A percentile compares a stretch with the other conserved stretches of the same genome.
These are phyloP conservation scores for Fonsecaea multimorphosa DNA, from an alignment of 2,329 filamentous ascomycete genomes.

Conservation along the genomic window DNA sequence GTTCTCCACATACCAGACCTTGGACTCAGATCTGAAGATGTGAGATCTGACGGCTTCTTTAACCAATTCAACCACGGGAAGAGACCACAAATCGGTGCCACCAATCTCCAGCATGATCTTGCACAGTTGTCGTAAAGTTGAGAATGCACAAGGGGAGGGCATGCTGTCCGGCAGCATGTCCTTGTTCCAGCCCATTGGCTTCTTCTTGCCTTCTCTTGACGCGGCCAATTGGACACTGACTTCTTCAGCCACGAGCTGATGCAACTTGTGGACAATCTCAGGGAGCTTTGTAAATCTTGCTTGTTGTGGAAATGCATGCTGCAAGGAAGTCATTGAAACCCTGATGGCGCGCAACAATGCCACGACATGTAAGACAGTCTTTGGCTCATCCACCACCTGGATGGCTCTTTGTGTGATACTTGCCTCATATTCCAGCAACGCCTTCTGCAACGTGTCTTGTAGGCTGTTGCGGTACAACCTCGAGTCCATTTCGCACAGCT, in stretches of 20 bases:
- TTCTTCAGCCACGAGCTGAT: conserved; percentile 30
- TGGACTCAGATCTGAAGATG: conserved; percentile 25
- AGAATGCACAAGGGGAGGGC: conserved; percentile 36
- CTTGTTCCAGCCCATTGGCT: conserved; percentile 3
- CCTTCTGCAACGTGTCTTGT: conserved; percentile 18
- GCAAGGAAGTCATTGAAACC: conserved; percentile 23
- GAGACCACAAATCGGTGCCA: conserved; percentile 37
- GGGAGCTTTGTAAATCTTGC: conserved; percentile 18
- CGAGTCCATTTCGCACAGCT: conserved; percentile 31
- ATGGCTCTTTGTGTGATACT: conserved; percentile 21
- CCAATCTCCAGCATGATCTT: conserved; percentile 37
- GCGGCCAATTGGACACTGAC: conserved; percentile 21
- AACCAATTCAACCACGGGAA: conserved; percentile 27
- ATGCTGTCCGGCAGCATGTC: conserved; percentile 31
- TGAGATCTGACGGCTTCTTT: conserved; percentile 24
- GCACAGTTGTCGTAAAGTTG: conserved; percentile 33
- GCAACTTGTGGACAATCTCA: conserved; percentile 21
- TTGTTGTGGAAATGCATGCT: conserved; percentile 25
- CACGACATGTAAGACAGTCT: conserved; percentile 12
- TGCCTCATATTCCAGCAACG: conserved; percentile 19
- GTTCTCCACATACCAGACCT: conserved; percentile 23
- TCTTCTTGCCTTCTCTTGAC: conserved; percentile 8
- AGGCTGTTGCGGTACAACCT: conserved; percentile 20
- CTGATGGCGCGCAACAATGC: conserved; percentile 32
- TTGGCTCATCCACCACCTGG: neutral